Conservation (phyloP, 2,329 filamentous ascomycete species). For the Nothophaeocryptopus gaeumannii region DNA sequence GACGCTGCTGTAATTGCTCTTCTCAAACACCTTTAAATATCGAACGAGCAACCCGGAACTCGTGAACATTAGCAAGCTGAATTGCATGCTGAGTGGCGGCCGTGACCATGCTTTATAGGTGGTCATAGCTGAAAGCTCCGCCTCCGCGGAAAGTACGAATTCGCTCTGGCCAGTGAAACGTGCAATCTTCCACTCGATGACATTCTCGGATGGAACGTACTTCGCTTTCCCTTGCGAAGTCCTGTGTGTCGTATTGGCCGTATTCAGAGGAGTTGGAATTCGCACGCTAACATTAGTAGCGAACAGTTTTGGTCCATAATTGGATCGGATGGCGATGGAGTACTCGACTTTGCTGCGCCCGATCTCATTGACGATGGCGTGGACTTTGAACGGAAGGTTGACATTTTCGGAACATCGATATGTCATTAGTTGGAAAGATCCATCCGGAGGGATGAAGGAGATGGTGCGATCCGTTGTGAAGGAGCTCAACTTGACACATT, state of each 20-base stretch:
- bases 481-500: slow-evolving; percentile 95
- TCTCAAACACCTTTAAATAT: slow-evolving; percentile 98
- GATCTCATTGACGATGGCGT: slow-evolving; percentile 96
- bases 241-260: slow-evolving; percentile 86
- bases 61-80: slow-evolving; percentile 96
- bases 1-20: slow-evolving; percentile 96
- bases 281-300: slow-evolving; percentile 93
- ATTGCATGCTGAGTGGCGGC: slow-evolving; percentile 86
- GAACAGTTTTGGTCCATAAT: slow-evolving; percentile 94
- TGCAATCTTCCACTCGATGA: slow-evolving; percentile 98
- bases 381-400: slow-evolving; percentile 97
- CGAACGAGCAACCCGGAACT: slow-evolving; percentile 87
- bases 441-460: slow-evolving; percentile 92
- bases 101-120: slow-evolving; percentile 96
- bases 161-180: slow-evolving; percentile 98
- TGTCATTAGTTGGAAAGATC: slow-evolving; percentile 97
- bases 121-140: slow-evolving; percentile 91
- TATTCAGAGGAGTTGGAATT: slow-evolving; percentile 95
- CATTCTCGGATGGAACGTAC: slow-evolving; percentile 96
- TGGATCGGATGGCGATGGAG: slow-evolving; percentile 94
- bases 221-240: slow-evolving; percentile 96
- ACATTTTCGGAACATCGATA: slow-evolving; percentile 98
- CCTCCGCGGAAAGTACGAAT: slow-evolving; percentile 91
- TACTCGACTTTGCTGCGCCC: slow-evolving; percentile 98
- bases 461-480: slow-evolving; percentile 97